These are phyloP conservation scores for Castanea sativa DNA, from an alignment of 306 rosid species.

Conservation along the genomic window DNA sequence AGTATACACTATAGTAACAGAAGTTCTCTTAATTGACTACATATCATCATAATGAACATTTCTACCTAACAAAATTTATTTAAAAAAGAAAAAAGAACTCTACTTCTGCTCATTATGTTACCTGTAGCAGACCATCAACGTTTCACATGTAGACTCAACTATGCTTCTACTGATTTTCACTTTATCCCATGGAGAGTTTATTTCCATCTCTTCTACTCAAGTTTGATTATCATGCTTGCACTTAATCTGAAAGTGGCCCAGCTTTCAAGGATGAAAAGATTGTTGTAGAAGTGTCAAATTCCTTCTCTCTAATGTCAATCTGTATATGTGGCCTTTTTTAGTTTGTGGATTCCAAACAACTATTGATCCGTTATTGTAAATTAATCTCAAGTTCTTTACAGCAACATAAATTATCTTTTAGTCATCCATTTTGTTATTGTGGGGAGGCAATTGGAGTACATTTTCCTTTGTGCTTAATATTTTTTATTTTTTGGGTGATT, in stretches of 20 bases:
- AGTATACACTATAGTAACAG: no score
- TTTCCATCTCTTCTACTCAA: not conserved
- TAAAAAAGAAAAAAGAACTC: no score
- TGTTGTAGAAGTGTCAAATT: not conserved
- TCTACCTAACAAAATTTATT: no score
- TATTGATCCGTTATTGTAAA: not conserved
- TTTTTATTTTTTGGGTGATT: not conserved
- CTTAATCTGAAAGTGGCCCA: not conserved
- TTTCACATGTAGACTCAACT: not conserved
- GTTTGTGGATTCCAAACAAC: not conserved
- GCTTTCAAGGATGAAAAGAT: constrained; percentile 7
- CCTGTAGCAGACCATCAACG: no score
- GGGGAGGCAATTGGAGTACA: not conserved
- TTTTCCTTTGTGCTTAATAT: not conserved
- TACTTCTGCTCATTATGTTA: no score
- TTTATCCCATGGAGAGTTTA: not conserved
- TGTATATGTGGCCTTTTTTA: not conserved
- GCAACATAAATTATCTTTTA: not conserved
- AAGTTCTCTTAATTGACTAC: no score
- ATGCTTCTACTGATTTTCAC: not conserved
- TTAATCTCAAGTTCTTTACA: not conserved
- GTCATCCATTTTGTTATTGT: not conserved
- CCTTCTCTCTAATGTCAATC: not conserved
- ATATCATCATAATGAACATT: no score
- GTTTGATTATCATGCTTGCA: not conserved